phyloP scores from a whole-genome alignment of 208 protist genomes.

The Angomonas deanei region DNA sequence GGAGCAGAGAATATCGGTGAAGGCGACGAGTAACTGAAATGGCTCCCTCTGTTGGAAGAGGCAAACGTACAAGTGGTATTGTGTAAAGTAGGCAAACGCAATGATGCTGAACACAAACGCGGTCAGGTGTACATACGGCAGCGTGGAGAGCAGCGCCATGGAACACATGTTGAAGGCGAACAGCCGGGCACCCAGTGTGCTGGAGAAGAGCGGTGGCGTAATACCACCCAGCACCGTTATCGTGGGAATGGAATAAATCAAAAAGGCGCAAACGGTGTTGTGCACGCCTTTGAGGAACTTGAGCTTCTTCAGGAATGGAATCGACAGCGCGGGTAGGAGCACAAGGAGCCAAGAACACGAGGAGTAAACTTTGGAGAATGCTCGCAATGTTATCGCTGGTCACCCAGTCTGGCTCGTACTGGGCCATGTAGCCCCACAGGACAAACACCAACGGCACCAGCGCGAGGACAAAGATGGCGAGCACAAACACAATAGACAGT shows the following conservation, averaged over 20 bases:
- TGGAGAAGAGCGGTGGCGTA: constrained; percentile 37
- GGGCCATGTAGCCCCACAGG: constrained; percentile 36
- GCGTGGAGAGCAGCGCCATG: constrained; percentile 56
- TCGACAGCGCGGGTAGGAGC: constrained; percentile 39
- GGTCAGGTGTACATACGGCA: constrained; percentile 52
- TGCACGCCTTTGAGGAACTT: constrained; percentile 26
- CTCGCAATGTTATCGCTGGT: constrained; percentile 15
- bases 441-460: constrained; percentile 44
- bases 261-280: constrained; percentile 44
- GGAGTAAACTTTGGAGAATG: not conserved
- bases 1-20: constrained; percentile 30
- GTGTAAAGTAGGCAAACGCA: constrained; percentile 35
- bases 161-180: constrained; percentile 57
- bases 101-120: constrained; percentile 41
- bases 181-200: constrained; percentile 45
- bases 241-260: constrained; percentile 76
- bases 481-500: constrained; percentile 17
- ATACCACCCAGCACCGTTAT: constrained; percentile 40
- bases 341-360: constrained; percentile 36
- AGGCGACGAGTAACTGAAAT: constrained; percentile 30
- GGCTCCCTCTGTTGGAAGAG: constrained; percentile 20
- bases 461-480: constrained; percentile 35
- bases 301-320: constrained; percentile 19
- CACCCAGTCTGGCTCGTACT: constrained; percentile 28
- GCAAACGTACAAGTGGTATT: constrained; percentile 65